phyloP scores from a whole-genome alignment of 257 asterid species.

The Primulina tabacum region DNA sequence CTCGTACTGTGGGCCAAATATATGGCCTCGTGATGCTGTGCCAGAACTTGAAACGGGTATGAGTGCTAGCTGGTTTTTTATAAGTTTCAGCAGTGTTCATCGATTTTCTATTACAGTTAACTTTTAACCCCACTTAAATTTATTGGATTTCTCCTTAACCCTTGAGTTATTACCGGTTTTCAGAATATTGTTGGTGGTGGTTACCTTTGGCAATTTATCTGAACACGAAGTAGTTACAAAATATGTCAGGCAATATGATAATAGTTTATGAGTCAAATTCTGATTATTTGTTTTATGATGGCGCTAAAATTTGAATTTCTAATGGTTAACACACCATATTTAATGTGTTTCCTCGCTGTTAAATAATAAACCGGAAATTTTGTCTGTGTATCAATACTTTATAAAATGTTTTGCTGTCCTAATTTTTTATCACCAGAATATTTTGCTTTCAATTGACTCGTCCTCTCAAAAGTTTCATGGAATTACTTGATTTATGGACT shows the following conservation, averaged over 20 bases:
- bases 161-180: neutral
- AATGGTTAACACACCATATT: neutral
- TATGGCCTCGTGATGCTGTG: constrained; percentile 71
- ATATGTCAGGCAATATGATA: neutral
- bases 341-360: neutral
- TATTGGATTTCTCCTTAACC: constrained; percentile 5
- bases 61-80: constrained; percentile 18
- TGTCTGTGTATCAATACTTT: neutral
- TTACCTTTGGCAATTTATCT: constrained; percentile 7
- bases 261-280: constrained; percentile 8
- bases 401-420: no score
- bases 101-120: neutral
- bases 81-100: constrained; percentile 8
- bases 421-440: neutral
- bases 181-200: neutral
- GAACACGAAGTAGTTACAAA: constrained; percentile 8
- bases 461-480: neutral
- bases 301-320: constrained; percentile 17
- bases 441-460: neutral
- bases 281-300: constrained; percentile 1
- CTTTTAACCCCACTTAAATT: constrained; percentile 12
- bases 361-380: neutral
- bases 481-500: no score
- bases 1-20: constrained; percentile 78
- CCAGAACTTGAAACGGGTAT: constrained; percentile 85